Base-by-base conservation (phyloP, 225 moss, liverwort and hornwort genomes). In the Bryum argenteum region DNA sequence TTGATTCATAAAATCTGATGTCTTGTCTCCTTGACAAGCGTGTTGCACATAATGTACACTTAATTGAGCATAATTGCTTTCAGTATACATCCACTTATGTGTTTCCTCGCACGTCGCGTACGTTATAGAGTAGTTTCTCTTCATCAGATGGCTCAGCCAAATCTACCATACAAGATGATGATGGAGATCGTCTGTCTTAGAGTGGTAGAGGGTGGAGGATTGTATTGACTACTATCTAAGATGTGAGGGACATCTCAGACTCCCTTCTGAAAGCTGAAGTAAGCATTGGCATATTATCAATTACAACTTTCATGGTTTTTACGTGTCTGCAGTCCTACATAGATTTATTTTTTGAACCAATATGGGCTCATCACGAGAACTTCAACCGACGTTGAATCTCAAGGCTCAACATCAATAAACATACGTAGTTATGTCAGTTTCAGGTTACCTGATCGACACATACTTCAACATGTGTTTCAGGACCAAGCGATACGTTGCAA, bases 201-300 rank as follows among this genome's bases (percentile, higher is more conserved):
- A 58, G 20, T 3, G 50, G 72, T 39, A 50, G 65, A 73, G 62
- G 41, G 21, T 14, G 69, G 45, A 23, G 63, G 66, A 56, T 57
- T 81, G 57, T 63, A 48, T 28, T 81, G 81, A 33, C 33, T 69
- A 72, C 71, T 63, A 73, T 81, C 68, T 72, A 76, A 41, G 72
- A 77, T 73, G 76, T 81, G 63, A 81, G 61, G 64, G 72, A 81
- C 26, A 67, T 81, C 28, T 76, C 77, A 2, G 72, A 77, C 59
- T 28, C 67, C 18, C 72, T 75, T 57, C 62, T 68, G 6, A 76
- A 62, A 65, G 51, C 40, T 57, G 77, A 81, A 69, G 58, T 77
- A 50, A 77, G 76, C 77, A 77, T 81, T 68, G 68, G 73, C 37
- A 77, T 81, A 72, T 76, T 81, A 58, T 39, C 6, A 55, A 63